Base-by-base conservation (phyloP, 1,139 yeast genomes). In the Pneumocystis carinii region DNA sequence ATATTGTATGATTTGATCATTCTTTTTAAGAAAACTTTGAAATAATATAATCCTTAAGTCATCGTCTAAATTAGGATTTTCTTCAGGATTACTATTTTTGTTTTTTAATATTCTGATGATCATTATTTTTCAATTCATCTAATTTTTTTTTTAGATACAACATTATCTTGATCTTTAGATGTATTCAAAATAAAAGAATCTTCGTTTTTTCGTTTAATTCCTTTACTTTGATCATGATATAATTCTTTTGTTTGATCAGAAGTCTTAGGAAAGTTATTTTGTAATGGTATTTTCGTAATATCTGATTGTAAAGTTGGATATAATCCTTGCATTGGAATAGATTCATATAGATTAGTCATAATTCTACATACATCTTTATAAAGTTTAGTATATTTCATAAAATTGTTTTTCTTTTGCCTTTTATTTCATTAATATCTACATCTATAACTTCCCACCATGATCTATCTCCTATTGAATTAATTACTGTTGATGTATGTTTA, bases 361-460 rank as follows among this genome's bases (percentile, higher is more conserved):
- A 57, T 39, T 37, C 29, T 37, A 57, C 59, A 57, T n/a, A 39
- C 59, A 12, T 57, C 59, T 57, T 37, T 39, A 29, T 32, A 57
- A 19, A 37, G 7, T 37, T 57, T 57, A 57, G n/a, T 57, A 37
- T 19, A 57, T 10, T 27, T 29, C 15, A 39, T 19, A 57, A 12
- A 39, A 57, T 27, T 57, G 5, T 12, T 8, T 24, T 10, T 12
- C 10, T 19, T 19, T 17, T 39, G 29, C 59, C 59, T 57, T 39
- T 70, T 29, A 74, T 68, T 41, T 68, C 67, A 4, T 63, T 60
- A 53, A 72, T 69, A 7, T 67, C 64, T 10, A 71, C 66, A 15
- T 69, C 69, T 2, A 70, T 65, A 14, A 62, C 59, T 17, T 68
- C 69, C 68, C 71, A 73, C 75, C 76, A 74, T 32, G 68, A 66